Evolutionary conservation across 2,329 filamentous ascomycete genomes (phyloP).

Genomic region (Arthrobotrys sphaeroides): DNA sequence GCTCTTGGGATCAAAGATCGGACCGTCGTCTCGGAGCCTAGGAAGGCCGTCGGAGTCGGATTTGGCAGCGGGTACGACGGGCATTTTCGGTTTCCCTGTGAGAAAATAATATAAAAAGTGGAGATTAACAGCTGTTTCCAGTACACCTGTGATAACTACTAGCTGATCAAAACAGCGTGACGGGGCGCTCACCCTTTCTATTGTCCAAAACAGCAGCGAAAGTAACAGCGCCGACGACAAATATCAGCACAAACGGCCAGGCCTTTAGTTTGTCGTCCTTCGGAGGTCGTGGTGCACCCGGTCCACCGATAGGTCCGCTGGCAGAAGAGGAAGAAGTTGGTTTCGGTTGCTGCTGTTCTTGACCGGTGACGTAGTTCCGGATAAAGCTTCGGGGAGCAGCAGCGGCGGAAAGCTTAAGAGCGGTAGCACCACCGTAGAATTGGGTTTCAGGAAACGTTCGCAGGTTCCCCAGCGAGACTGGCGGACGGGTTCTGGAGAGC

Average conservation of each 20-base stretch:
- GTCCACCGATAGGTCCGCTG: constrained; percentile 42
- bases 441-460: constrained; percentile 23
- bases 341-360: constrained; percentile 9
- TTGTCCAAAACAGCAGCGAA: constrained; percentile 67
- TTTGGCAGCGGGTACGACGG: constrained; percentile 35
- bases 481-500: constrained; percentile 18
- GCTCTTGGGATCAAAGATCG: constrained; percentile 75
- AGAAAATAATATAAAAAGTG: no score
- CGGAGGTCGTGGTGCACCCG: constrained; percentile 47
- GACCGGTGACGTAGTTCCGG: constrained; percentile 39
- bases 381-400: constrained; percentile 28
- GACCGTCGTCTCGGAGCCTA: constrained; percentile 54
- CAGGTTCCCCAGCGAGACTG: constrained; percentile 3
- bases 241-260: constrained; percentile 62
- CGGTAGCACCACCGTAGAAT: constrained; percentile 16
- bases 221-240: constrained; percentile 64
- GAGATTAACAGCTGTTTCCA: background rate
- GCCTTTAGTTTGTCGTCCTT: constrained; percentile 58
- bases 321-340: background rate
- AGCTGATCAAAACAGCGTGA: background rate
- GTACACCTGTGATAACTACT: background rate
- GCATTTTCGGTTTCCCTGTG: constrained; percentile 43
- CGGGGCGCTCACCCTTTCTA: constrained; percentile 64
- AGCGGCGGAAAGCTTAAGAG: constrained; percentile 27
- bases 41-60: constrained; percentile 60